Conservation (phyloP, 352 stramenopile genomes). For the Phytophthora lateralis region DNA sequence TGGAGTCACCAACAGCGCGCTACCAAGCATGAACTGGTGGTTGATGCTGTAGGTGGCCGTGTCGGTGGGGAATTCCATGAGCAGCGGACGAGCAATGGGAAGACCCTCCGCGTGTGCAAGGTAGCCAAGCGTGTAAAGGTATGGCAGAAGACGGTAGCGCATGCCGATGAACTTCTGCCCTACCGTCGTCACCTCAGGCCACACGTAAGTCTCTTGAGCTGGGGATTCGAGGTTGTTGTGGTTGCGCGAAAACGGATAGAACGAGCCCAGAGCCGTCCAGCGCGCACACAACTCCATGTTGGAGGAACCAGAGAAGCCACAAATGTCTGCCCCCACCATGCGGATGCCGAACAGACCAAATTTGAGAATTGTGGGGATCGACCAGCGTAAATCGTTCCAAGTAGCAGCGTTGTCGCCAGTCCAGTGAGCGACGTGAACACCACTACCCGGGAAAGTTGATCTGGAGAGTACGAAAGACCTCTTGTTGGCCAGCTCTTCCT, state of each 20-base stretch:
- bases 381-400: constrained; percentile 81
- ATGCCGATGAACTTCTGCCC: constrained; percentile 68
- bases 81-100: constrained; percentile 59
- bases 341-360: constrained; percentile 84
- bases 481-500: constrained; percentile 61
- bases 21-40: constrained; percentile 65
- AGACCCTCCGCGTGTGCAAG: constrained; percentile 46
- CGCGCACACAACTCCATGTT: constrained; percentile 74
- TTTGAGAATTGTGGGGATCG: constrained; percentile 68
- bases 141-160: constrained; percentile 78
- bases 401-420: constrained; percentile 79
- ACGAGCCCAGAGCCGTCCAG: constrained; percentile 75
- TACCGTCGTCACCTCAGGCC: constrained; percentile 51
- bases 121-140: constrained; percentile 81
- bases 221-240: constrained; percentile 70
- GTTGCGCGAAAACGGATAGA: constrained; percentile 84
- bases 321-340: constrained; percentile 86
- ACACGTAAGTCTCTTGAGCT: constrained; percentile 73
- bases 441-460: constrained; percentile 71
- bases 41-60: constrained; percentile 39
- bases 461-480: constrained; percentile 74
- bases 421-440: constrained; percentile 72
- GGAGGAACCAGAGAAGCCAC: constrained; percentile 63
- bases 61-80: constrained; percentile 69
- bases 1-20: constrained; percentile 50